Base-by-base conservation (phyloP, 2,329 filamentous ascomycete genomes). In the Fusarium sublunatum region DNA sequence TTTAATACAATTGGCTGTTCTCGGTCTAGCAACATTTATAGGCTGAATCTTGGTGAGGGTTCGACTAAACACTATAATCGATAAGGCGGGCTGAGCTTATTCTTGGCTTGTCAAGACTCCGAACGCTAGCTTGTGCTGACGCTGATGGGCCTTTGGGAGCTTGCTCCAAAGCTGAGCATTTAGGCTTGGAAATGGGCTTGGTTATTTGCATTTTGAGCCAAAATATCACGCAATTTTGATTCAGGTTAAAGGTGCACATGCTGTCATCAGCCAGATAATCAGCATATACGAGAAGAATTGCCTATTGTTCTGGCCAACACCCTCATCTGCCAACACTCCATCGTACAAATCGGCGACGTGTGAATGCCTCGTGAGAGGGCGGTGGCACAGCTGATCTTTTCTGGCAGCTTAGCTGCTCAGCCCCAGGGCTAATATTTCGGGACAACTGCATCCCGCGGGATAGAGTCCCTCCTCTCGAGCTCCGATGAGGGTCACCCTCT, bases 381-480 rank as follows among this genome's bases (percentile, higher is more conserved):
- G 31, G 58, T 61, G 55, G 56, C 42, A 61, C 61, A 64, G 55
- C 26, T 65, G 61, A 64, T 50, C 45, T 47, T 24, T 31, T 4
- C 11, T 15, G 9, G 6, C 3, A 40, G 22, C 19, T 26, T 42
- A 48, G 36, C n/a, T 40, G 22, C 36, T 47, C 41, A 61, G 41
- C 49, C 61, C 55, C 51, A 56, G n/a, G 46, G 42, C 56, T 11
- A n/a, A 40, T 43, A 26, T 36, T 22, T 61, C 9, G 42, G 42
- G 24, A 35, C 26, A 10, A 19, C 35, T 28, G 7, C 11, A 10
- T 32, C 31, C 25, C 57, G 55, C 50, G 56, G 61, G 50, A 50
- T 53, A 65, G 36, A 40, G 31, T 15, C 9, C 28, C 10, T 12
- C 26, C 34, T 63, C 11, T 41, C 31, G 13, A 22, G 34, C 46